Evolutionary conservation across 1,139 yeast species (phyloP).

Genomic region (Suhomyces ambrosiae): DNA sequence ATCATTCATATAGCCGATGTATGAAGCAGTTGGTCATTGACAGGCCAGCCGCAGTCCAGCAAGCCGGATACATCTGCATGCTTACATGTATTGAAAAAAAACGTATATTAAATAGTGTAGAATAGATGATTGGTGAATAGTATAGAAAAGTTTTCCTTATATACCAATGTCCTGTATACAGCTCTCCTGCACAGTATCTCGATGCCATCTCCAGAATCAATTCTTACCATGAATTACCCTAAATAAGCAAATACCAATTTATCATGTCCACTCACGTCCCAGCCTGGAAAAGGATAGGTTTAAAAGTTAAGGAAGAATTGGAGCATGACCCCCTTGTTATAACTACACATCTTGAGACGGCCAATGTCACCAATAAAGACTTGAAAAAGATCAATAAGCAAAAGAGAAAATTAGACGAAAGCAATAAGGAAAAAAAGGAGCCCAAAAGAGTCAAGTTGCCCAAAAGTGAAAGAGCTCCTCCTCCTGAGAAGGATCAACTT

Average conservation of each 20-base stretch:
- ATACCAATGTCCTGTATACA: conserved; percentile 9
- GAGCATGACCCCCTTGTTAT: conserved; percentile 45
- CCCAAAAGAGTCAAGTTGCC: conserved; percentile 79
- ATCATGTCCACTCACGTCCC: conserved; percentile 50
- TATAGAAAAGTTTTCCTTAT: conserved; percentile 3
- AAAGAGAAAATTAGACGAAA: conserved; percentile 30
- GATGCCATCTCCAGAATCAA: neutral
- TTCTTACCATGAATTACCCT: neutral
- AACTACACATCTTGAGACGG: conserved; percentile 47
- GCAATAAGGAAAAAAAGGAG: conserved; percentile 47
- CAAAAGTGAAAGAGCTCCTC: conserved; percentile 70
- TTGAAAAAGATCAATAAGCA: conserved; percentile 48
- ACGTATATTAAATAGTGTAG: conserved; percentile 1
- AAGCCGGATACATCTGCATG: conserved; percentile 15
- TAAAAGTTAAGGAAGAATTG: conserved; percentile 53
- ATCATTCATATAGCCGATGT: conserved; percentile 38
- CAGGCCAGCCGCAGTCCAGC: conserved; percentile 7
- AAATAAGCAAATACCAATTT: neutral
- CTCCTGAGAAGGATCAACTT: conserved; percentile 82
- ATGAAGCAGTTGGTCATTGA: conserved; percentile 19
- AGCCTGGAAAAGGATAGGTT: conserved; percentile 89
- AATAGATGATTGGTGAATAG: no score
- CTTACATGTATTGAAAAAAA: neutral
- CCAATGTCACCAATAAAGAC: conserved; percentile 48
- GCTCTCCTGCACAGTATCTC: neutral